Evolutionary conservation across 2,329 filamentous ascomycete genomes (phyloP), one percentile per base, ranked within the genome.

Genomic region (Fusarium decemcellulare): DNA sequence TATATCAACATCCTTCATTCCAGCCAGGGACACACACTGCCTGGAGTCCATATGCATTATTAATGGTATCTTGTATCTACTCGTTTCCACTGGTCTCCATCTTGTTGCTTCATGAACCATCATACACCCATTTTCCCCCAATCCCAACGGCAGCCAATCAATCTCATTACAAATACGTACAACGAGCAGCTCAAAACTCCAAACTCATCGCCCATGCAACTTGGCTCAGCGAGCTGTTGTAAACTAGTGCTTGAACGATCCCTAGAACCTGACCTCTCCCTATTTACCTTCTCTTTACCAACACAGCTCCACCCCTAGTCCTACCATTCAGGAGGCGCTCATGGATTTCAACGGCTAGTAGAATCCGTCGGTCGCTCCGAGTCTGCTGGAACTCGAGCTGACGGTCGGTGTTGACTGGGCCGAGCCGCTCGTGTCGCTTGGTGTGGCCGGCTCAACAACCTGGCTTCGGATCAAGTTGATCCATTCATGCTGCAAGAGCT

Each of bases 401-500:
- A 76, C 74, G 37, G 76, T 71, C 18, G 79, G 79, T 36, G 78
- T 81, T 51, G 78, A 78, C 68, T 80, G 76, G 36, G 78, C 68
- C 50, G 83, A 84, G 54, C 80, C 79, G 71, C 83, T 83, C 15
- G 80, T 76, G 42, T 91, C 89, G 72, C 88, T 91, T 14, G 89
- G 89, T 23, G 89, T 92, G 51, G 84, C 78, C 12, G 89, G 88
- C 72, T 91, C 89, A 32, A 91, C 88, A 8, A 91, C 88, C 74
- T 90, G 87, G 70, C 84, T 89, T 69, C 89, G 85, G 64, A 91
- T 91, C 37, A 84, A 85, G 83, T 90, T 87, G 70, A 92, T 91
- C 96, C 96, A 99, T 76, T 97, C 94, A 79, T 98, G 95, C 80
- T 97, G 94, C 60, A 99, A 85, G 63, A 99, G 82, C 79, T 98